Evolutionary conservation across 805 yeast genomes (phyloP), one percentile per base, ranked within the genome.

Genomic region (Candida orba): DNA sequence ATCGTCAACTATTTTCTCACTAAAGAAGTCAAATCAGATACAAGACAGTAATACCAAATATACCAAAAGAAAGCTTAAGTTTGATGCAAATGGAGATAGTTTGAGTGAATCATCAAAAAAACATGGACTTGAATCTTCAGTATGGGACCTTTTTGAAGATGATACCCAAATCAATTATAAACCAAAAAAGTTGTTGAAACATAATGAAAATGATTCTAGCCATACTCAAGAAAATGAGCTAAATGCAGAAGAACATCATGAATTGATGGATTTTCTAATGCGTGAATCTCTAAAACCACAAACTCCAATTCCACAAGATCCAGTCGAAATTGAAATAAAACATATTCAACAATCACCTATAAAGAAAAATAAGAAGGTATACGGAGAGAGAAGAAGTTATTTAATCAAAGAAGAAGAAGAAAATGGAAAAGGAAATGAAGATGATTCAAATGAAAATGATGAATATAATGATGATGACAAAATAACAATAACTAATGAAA

Each of bases 381-480:
- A 67, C 44, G 68, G 69, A 2, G 24, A 27, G 7, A 52, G 48
- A 8, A 49, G 68, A 45, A 58, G 61, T 41, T 63, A 43, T 35
- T 36, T 48, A 9, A 39, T 50, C 23, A 52, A 60, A 32, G 30
- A 43, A 7, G 45, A 50, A 4, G 53, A 47, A 10, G 52, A 47
- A 22, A 34, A 41, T 12, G 39, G 37, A 35, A 40, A 43, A 20
- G 18, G 34, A 14, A 51, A 52, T 18, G 58, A 48, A 15, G 18
- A 39, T 33, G 40, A 42, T 17, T 15, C 31, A n/a, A 51, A 52
- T 24, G 58, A 48, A 15, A 31, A 24, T 10, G 40, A 42, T 10
- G 34, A 37, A 35, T 18, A 35, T 17, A 52, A 52, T 23, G 58
- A 27, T 10, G 38, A 40, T 31, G 39, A 31, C 8, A 45, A 42